These are phyloP conservation scores for Erythrobasidium yunnanense DNA, from an alignment of 768 basidiomycete genomes.

Conservation along the genomic window DNA sequence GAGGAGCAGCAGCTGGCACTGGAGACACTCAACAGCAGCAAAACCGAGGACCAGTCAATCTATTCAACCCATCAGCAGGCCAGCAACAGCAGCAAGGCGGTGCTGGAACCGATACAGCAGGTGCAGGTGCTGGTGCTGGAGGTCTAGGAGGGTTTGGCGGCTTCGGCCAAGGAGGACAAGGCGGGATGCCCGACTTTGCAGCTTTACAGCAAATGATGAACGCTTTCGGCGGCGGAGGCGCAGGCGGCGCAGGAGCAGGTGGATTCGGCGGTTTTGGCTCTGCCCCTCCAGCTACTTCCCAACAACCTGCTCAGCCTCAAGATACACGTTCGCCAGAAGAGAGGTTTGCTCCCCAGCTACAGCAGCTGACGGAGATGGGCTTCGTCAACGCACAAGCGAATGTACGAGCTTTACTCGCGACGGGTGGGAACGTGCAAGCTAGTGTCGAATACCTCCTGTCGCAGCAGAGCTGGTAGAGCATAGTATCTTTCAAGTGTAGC, in stretches of 20 bases:
- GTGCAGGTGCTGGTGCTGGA: not conserved
- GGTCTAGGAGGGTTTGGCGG: conserved; percentile 22
- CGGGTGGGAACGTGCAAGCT: conserved; percentile 58
- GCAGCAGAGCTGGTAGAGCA: not conserved
- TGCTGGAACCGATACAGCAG: not conserved
- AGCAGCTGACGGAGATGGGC: conserved; percentile 72
- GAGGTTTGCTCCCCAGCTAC: conserved; percentile 58
- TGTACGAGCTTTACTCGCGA: conserved; percentile 75
- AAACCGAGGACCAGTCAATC: conserved; percentile 10
- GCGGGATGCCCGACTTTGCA: conserved; percentile 24
- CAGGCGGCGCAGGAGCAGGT: conserved; percentile 30
- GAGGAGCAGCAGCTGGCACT: not conserved
- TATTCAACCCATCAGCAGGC: not conserved
- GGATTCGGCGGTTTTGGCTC: conserved; percentile 30
- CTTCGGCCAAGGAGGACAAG: conserved; percentile 18
- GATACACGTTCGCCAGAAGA: conserved; percentile 76
- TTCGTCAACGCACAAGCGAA: conserved; percentile 52
- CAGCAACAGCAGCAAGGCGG: not conserved
- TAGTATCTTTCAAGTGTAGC: not conserved
- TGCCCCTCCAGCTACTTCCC: conserved; percentile 39
- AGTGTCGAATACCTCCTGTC: conserved; percentile 83
- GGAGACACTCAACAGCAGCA: conserved; percentile 24
- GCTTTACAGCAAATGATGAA: conserved; percentile 29
- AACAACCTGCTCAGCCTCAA: conserved; percentile 48
- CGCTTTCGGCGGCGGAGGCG: conserved; percentile 26